Conservation (phyloP, 768 basidiomycete species). For the Podaxis carcinomalis region DNA sequence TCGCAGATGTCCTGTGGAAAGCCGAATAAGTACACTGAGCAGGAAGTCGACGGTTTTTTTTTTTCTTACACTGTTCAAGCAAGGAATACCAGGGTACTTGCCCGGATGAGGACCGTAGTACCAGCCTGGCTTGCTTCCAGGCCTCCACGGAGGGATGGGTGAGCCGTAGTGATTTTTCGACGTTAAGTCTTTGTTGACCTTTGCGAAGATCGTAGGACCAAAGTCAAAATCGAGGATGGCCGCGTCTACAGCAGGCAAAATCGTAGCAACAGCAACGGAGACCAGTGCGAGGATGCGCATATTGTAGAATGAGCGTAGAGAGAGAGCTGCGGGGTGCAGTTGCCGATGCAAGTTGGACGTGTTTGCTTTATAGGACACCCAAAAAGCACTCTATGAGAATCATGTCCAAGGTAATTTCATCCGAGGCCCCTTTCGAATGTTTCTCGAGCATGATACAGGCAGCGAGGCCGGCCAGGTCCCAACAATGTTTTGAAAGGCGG, state of each 20-base stretch:
- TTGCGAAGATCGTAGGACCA: conserved; percentile 15
- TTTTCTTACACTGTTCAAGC: conserved; percentile 29
- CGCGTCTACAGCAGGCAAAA: neutral
- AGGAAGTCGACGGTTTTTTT: neutral
- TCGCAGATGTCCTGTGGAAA: conserved; percentile 31
- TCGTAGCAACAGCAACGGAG: neutral
- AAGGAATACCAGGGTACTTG: conserved; percentile 23
- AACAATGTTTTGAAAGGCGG: neutral
- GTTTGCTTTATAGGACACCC: neutral
- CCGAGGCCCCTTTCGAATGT: neutral
- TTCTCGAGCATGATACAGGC: neutral
- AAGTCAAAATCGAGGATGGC: conserved; percentile 17
- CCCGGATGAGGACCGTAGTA: conserved; percentile 32
- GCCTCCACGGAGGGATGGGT: conserved; percentile 32
- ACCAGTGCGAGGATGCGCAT: neutral
- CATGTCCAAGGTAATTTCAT: neutral
- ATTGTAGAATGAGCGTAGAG: neutral
- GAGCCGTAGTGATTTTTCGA: conserved; percentile 26
- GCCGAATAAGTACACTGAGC: neutral
- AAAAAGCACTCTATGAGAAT: neutral
- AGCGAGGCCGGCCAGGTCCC: neutral
- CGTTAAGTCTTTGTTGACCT: conserved; percentile 19
- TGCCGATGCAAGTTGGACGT: neutral
- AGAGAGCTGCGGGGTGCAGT: neutral
- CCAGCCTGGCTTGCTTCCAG: conserved; percentile 34